phyloP scores from a whole-genome alignment of 1,284 basidiomycete species.

The Tylopilus sp. region DNA sequence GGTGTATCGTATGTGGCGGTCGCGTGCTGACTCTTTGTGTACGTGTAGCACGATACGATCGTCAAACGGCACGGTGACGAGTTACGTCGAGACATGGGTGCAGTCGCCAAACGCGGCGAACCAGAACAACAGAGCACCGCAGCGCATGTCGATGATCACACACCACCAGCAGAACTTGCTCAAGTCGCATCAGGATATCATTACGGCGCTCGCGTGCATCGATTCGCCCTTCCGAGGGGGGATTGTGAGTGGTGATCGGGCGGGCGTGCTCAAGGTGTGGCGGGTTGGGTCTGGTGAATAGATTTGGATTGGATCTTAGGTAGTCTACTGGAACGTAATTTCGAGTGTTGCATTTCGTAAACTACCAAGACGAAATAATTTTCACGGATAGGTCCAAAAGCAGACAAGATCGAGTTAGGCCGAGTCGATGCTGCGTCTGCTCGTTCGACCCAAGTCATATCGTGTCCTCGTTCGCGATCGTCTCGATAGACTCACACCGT shows the following conservation, averaged over 20 bases:
- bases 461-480: constrained; percentile 14
- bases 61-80: constrained; percentile 44
- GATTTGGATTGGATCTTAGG: not conserved
- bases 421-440: constrained; percentile 28
- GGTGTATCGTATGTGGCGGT: not conserved
- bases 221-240: constrained; percentile 87
- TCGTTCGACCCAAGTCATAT: constrained; percentile 23
- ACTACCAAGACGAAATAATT: not conserved
- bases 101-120: constrained; percentile 42
- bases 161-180: constrained; percentile 77
- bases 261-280: constrained; percentile 83
- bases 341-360: too few relatives aligned
- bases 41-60: constrained; percentile 32
- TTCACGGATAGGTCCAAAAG: constrained; percentile 28
- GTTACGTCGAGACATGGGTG: constrained; percentile 66
- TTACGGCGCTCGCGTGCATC: constrained; percentile 77
- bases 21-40: not conserved
- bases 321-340: too few relatives aligned
- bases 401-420: constrained; percentile 22
- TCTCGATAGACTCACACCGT: not conserved
- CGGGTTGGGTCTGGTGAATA: constrained; percentile 57
- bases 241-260: constrained; percentile 81
- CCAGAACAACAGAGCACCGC: constrained; percentile 64
- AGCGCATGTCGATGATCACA: constrained; percentile 74
- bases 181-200: constrained; percentile 78